These are phyloP conservation scores for Serendipita sp. DNA, from an alignment of 768 basidiomycete species.

Conservation along the genomic window DNA sequence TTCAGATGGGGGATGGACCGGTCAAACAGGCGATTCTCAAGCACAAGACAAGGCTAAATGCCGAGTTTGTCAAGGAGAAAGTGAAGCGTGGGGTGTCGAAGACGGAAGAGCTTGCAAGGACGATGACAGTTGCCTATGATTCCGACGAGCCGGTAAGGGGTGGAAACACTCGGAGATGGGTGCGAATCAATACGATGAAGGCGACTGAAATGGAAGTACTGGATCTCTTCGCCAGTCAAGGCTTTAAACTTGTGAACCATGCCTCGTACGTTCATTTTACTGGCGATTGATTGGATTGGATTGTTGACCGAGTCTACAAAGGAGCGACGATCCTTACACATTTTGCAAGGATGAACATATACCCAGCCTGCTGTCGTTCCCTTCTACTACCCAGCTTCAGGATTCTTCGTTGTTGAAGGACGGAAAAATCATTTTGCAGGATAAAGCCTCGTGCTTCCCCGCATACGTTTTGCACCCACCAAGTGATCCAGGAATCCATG, in stretches of 20 bases:
- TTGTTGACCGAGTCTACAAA: too few species aligned
- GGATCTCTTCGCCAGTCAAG: neutral
- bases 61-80: conserved; percentile 76
- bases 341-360: conserved; percentile 71
- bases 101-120: conserved; percentile 47
- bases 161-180: conserved; percentile 63
- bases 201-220: conserved; percentile 51
- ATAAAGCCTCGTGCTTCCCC: conserved; percentile 96
- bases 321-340: conserved; percentile 12
- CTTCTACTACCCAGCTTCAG: conserved; percentile 44
- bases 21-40: conserved; percentile 75
- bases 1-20: conserved; percentile 83
- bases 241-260: neutral
- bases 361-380: conserved; percentile 63
- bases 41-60: conserved; percentile 77
- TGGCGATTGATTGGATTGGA: too few species aligned
- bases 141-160: too few species aligned
- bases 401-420: conserved; percentile 53
- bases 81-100: conserved; percentile 54
- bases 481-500: conserved; percentile 32
- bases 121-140: conserved; percentile 11
- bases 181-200: conserved; percentile 60
- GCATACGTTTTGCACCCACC: conserved; percentile 74
- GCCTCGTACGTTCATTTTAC: neutral
- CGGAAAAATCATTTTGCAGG: conserved; percentile 84